These are phyloP conservation scores for Astrephomene gubernaculifera DNA, from an alignment of 139 green algal species.

Conservation along the genomic window DNA sequence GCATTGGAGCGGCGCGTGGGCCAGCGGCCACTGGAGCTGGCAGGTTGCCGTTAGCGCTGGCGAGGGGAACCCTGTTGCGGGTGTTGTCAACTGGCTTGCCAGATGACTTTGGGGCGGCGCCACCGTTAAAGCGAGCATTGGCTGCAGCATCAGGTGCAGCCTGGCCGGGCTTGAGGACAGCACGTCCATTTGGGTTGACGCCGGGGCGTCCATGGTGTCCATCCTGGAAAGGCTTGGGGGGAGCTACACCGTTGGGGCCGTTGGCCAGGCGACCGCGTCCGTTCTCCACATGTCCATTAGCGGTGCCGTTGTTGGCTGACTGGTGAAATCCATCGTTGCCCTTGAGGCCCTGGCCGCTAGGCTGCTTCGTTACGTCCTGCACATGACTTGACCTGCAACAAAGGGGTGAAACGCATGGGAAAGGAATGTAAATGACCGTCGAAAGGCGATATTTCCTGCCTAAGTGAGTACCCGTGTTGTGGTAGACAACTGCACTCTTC, in stretches of 20 bases:
- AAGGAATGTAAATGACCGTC: no score
- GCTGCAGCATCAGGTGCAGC: not conserved
- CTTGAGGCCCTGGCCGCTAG: not conserved
- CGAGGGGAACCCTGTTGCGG: not conserved
- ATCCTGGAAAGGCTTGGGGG: not conserved
- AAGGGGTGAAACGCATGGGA: no score
- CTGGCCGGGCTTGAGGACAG: not conserved
- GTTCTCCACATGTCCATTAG: slow-evolving; percentile 25
- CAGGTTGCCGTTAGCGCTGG: not conserved
- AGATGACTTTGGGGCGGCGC: not conserved
- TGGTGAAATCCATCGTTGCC: slow-evolving; percentile 11
- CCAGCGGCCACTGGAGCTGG: slow-evolving; percentile 9
- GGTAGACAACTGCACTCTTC: no score
- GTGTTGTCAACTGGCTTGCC: not conserved
- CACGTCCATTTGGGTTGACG: not conserved
- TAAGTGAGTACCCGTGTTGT: no score
- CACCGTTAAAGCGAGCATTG: not conserved
- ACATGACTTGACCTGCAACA: slow-evolving; percentile 13
- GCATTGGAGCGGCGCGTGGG: not conserved
- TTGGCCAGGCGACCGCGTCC: not conserved
- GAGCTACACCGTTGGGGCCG: slow-evolving; percentile 19
- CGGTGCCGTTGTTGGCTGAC: not conserved
- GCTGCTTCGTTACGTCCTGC: slow-evolving; percentile 33
- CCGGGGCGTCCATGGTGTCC: not conserved
- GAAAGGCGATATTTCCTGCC: no score